Evolutionary conservation across 202 grass and related monocot species (phyloP).

Genomic region (Panicum virgatum): DNA sequence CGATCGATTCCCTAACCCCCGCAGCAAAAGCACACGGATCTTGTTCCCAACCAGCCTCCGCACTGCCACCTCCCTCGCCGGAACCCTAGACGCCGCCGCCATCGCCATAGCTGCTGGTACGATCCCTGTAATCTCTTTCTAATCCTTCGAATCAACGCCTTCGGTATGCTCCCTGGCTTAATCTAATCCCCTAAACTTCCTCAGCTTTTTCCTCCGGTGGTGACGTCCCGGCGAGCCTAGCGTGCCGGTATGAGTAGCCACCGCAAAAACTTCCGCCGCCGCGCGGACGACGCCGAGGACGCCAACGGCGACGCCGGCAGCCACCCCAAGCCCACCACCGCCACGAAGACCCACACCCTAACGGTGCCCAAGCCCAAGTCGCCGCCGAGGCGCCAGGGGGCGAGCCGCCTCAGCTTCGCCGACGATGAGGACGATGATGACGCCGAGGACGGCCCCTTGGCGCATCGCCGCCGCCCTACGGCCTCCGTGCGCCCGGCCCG

Average conservation of each 20-base stretch:
- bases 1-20: background rate
- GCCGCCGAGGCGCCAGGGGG: slow-evolving; percentile 46
- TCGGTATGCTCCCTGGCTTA: background rate
- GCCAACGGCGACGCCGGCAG: slow-evolving; percentile 33
- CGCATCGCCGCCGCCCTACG: slow-evolving; percentile 39
- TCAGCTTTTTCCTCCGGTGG: background rate
- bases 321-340: background rate
- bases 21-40: slow-evolving; percentile 26
- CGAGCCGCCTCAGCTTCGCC: slow-evolving; percentile 90
- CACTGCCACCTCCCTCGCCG: slow-evolving; percentile 23
- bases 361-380: slow-evolving; percentile 52
- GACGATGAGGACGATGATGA: slow-evolving; percentile 85
- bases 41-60: background rate
- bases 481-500: slow-evolving; percentile 24
- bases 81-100: slow-evolving; percentile 42
- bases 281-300: slow-evolving; percentile 44
- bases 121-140: background rate
- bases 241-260: slow-evolving; percentile 50
- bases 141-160: background rate
- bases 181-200: background rate
- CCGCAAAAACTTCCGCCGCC: slow-evolving; percentile 70
- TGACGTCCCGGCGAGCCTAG: background rate
- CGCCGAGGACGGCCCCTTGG: slow-evolving; percentile 44
- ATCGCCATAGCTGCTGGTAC: slow-evolving; percentile 18
- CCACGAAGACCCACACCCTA: slow-evolving; percentile 50